phyloP scores from a whole-genome alignment of 2,329 filamentous ascomycete genomes.

The Claviceps paspali region DNA sequence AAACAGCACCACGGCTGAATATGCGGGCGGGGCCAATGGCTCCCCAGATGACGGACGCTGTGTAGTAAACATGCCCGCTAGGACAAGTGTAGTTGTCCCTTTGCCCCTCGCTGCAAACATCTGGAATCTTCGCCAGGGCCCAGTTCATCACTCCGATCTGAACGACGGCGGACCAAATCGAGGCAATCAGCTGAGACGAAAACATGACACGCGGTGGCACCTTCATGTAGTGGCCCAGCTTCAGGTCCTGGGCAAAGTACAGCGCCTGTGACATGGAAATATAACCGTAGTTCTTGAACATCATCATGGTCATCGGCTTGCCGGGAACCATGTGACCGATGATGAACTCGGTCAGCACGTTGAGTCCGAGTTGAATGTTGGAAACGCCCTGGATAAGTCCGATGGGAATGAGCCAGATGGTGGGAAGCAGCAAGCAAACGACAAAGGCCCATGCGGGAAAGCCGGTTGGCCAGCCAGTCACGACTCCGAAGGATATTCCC shows the following conservation, averaged over 20 bases:
- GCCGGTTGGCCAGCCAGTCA: slow-evolving; percentile 38
- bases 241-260: slow-evolving; percentile 50
- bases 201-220: slow-evolving; percentile 48
- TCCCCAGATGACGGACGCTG: slow-evolving; percentile 57
- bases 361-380: slow-evolving; percentile 49
- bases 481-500: slow-evolving; percentile 37
- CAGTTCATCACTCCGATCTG: slow-evolving; percentile 53
- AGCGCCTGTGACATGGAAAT: slow-evolving; percentile 52
- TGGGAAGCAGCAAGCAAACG: slow-evolving; percentile 39
- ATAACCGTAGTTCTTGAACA: slow-evolving; percentile 63
- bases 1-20: slow-evolving; percentile 48
- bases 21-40: slow-evolving; percentile 56
- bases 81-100: slow-evolving; percentile 42
- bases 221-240: slow-evolving; percentile 56
- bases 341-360: slow-evolving; percentile 59
- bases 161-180: slow-evolving; percentile 44
- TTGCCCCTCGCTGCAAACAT: slow-evolving; percentile 41
- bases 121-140: slow-evolving; percentile 44
- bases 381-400: slow-evolving; percentile 47
- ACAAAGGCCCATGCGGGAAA: slow-evolving; percentile 44
- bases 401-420: slow-evolving; percentile 44
- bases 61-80: slow-evolving; percentile 44
- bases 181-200: slow-evolving; percentile 41
- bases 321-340: slow-evolving; percentile 61
- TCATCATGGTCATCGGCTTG: slow-evolving; percentile 57